A percentile compares a stretch with the other conserved stretches of the same genome.
phyloP scores from a whole-genome alignment of 768 basidiomycete genomes.

The Trametes sanguinea region DNA sequence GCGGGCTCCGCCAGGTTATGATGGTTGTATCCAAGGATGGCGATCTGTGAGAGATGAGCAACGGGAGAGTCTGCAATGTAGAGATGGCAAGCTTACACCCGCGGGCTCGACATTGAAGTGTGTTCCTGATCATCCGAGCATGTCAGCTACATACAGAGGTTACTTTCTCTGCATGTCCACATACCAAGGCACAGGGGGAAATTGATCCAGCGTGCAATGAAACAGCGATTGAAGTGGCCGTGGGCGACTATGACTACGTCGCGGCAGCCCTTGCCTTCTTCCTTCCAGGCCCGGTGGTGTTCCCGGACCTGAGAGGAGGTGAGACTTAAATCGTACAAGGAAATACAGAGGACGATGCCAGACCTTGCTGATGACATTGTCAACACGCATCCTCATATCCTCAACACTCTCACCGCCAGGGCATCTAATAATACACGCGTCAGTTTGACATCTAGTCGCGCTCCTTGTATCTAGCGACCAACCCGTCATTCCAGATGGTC shows the following conservation, averaged over 20 bases:
- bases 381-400: constrained; percentile 80
- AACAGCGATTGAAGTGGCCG: constrained; percentile 76
- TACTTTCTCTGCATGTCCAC: constrained; percentile 13
- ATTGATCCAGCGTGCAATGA: constrained; percentile 82
- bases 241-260: constrained; percentile 92
- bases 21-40: constrained; percentile 85
- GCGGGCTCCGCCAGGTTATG: constrained; percentile 74
- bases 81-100: constrained; percentile 48
- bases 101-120: constrained; percentile 86
- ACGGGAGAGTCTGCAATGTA: neutral
- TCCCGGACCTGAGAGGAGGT: constrained; percentile 56
- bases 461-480: constrained; percentile 24
- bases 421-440: constrained; percentile 50
- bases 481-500: constrained; percentile 89
- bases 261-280: constrained; percentile 63
- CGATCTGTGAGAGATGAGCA: constrained; percentile 50
- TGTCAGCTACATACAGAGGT: constrained; percentile 15
- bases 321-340: too few species aligned
- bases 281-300: constrained; percentile 69
- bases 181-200: constrained; percentile 62
- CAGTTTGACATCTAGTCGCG: neutral
- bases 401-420: constrained; percentile 84
- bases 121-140: constrained; percentile 46
- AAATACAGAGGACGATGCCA: neutral
- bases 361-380: constrained; percentile 72